Base-by-base conservation (phyloP, 768 basidiomycete species). In the Russula earlei region DNA sequence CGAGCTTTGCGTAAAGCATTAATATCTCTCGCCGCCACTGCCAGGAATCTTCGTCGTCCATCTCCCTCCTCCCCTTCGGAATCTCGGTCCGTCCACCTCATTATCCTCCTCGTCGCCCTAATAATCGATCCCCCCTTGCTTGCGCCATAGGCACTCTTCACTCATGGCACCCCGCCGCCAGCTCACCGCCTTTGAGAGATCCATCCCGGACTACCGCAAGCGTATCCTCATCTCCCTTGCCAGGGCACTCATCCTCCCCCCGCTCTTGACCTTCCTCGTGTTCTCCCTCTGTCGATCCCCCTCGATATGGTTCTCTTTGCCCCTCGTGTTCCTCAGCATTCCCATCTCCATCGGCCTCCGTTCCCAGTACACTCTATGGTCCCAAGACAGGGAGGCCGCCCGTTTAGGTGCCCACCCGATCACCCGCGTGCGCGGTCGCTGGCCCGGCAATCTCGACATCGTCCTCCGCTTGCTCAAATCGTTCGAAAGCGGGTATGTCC, bases 381-480 rank as follows among this genome's bases (percentile, higher is more conserved):
- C 14, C 1, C 60, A 63, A 19, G 56, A 47, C 27, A 50, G 55
- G 17, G 58, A 60, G 20, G 65, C 65, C 0, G 49, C 55, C 44
- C 47, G 49, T 8, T 42, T 62, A 24, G 63, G 59, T 27, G 65
- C 63, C 17, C 46, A 54, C 7, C 44, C 62, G 10, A 60, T 68
- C 43, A 62, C 69, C 11, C 60, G 62, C n/a, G 64, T 70, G n/a
- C 36, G 52, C 8, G 69, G 69, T 24, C 64, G 63, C 55, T 67
- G 67, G 63, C 68, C 67, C 1, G 70, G 70, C 10, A 69, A 69
- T 48, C 34, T 71, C 37, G 70, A 71, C 52, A 37, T 71, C 31
- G 49, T 68, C 33, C 54, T 66, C 9, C 40, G 51, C n/a, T 46
- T 66, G 2, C 56, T 66, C 41, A 62, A 57, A 34, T 61, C 63